Evolutionary conservation across 164 flowering plant species (phyloP), one percentile per base, ranked within the genome.

Genomic region (Tinospora cordifolia): DNA sequence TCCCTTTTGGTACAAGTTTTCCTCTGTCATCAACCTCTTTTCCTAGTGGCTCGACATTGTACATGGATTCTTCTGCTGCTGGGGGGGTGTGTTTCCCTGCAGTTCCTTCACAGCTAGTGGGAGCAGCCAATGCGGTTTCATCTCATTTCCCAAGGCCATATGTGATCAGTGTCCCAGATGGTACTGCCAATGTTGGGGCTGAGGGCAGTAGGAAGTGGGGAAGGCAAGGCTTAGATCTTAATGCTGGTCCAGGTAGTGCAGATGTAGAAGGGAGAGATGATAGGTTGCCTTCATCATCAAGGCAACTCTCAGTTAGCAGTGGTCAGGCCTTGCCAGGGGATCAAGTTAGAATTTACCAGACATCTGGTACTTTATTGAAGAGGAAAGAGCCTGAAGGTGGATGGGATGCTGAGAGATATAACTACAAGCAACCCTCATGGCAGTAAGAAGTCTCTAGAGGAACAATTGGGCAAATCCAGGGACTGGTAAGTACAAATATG

Each of bases 221-320:
- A 30, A 81, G 87, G 72, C 91, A 85, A 67, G 88, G 90, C 58
- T 75, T 94, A 26, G 97, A 94, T 76, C 85, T 94, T 7, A 92
- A 94, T 80, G 80, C 93, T 8, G 98, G 98, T 30, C 97, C 95
- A 46, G 91, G 87, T 41, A 79, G 74, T 40, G 21, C 75, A 40
- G 94, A 90, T 57, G 30, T 65, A 6, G 98, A 89, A 57, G 86
- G 85, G 58, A 87, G 87, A 68, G 91, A 89, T 67, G 97, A 92
- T 62, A 80, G 81, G 64, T 72, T 85, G 27, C 41, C 84, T 59
- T 58, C 76, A 34, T 69, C 75, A 62, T 72, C 83, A 14, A 85
- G 92, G 73, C 95, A 83, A 70, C 76, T 79, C 40, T 75, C 92
- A 17, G 82, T 81, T 81, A 69, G 83, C 58, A 77, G 75, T 81